Percentiles rank a stretch among this genome's conserved stretches.
These are phyloP conservation scores for Centella asiatica DNA, from an alignment of 129 eudicot species.

Conservation along the genomic window DNA sequence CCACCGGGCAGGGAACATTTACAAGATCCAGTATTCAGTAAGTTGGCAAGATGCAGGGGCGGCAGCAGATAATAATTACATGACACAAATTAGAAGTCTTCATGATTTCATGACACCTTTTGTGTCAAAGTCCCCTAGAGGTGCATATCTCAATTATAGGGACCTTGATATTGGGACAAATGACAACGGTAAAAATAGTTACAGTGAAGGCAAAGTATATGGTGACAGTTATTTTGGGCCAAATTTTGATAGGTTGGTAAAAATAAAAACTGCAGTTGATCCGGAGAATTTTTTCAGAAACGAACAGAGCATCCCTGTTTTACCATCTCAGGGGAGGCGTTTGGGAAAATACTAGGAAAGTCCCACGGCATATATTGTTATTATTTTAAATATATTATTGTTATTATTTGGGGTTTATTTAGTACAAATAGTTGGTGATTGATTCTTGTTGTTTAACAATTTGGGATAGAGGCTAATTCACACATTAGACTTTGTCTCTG, in stretches of 20 bases:
- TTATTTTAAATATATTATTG: not conserved
- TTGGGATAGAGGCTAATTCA: not conserved
- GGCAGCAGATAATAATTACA: constrained; percentile 7
- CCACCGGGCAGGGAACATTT: constrained; percentile 35
- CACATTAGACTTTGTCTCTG: not conserved
- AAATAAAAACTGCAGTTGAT: constrained; percentile 36
- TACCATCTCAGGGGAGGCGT: constrained; percentile 12
- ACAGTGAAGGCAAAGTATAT: constrained; percentile 26
- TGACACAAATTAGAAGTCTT: constrained; percentile 22
- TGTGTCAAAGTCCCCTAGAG: constrained; percentile 42
- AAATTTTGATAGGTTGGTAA: constrained; percentile 40
- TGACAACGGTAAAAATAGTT: constrained; percentile 20
- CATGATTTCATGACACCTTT: constrained; percentile 27
- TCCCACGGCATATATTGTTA: not conserved
- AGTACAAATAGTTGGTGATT: too few species aligned
- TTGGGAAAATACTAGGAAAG: not conserved
- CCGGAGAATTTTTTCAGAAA: constrained; percentile 34
- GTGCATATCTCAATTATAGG: constrained; percentile 32
- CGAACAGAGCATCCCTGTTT: constrained; percentile 34
- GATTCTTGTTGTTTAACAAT: too few species aligned
- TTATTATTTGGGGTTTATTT: not conserved
- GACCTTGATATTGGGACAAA: constrained; percentile 34
- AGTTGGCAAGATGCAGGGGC: constrained; percentile 26
- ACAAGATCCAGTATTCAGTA: constrained; percentile 38
- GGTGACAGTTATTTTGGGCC: constrained; percentile 34